Evolutionary conservation across 305 asterid species (phyloP), one percentile per base, ranked within the genome.

Genomic region (Ilex paraguariensis): DNA sequence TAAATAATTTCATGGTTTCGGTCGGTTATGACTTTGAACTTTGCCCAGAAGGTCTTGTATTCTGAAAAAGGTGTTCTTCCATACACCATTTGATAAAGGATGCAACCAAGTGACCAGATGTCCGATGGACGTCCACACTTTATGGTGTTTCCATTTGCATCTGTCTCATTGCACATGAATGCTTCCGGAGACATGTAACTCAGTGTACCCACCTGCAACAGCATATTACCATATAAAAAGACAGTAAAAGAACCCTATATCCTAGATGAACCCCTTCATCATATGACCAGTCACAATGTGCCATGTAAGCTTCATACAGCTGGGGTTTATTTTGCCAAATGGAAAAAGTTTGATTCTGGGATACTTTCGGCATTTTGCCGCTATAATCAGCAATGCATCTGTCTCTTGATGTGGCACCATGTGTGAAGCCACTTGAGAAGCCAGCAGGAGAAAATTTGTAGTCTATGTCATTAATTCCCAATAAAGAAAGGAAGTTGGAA

Each of bases 111-210:
- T 28, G 99, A 93, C 99, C 99, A 93, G 62, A 93, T 93, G 66
- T 93, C 99, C 3, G 97, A 90, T 46, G 99, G 85, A 6, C 97
- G 91, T 4, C 99, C 99, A 72, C 99, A 93, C 73, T 93, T 93
- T 68, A 93, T 93, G 21, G 75, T 80, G 79, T 87, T 93, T 13
- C 99, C 99, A 33, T 90, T 77, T 40, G 90, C 90, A 62, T 93
- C 99, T 8, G 82, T 84, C 77, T 93, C 99, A 4, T 93, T 93
- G 69, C 99, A 93, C 96, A 93, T 63, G 70, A 87, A 93, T 71
- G 99, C 99, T 74, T 93, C 99, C 1, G 99, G 99, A 59, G 99
- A 93, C 99, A 93, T 93, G 87, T 90, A 93, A 70, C 98, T 93
- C 61, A 93, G 86, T 5, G 98, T 93, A 44, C 98, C 98, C 3